These are phyloP conservation scores for Ustilago hordei DNA, from an alignment of 1,284 basidiomycete species.

Conservation along the genomic window DNA sequence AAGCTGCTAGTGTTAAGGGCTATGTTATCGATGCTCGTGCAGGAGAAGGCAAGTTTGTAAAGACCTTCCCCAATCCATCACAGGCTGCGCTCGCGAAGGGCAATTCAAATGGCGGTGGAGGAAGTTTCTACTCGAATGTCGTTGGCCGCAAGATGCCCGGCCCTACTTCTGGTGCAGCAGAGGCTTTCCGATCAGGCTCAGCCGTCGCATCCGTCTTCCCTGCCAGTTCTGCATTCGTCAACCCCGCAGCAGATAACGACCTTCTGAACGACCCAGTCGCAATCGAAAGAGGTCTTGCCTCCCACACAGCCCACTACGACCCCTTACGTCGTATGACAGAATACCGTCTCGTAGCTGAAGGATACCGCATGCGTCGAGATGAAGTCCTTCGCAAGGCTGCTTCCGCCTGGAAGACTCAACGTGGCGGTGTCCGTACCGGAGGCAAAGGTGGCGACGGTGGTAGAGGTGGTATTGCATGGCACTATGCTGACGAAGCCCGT, in stretches of 20 bases:
- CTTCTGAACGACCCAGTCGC: constrained; percentile 29
- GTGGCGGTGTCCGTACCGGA: constrained; percentile 35
- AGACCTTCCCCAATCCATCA: constrained; percentile 39
- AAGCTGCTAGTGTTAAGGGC: constrained; percentile 20
- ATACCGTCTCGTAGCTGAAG: constrained; percentile 51
- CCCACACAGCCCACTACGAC: constrained; percentile 36
- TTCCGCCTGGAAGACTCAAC: constrained; percentile 40
- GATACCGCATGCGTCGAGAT: constrained; percentile 65
- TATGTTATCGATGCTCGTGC: constrained; percentile 30
- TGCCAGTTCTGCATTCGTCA: constrained; percentile 44
- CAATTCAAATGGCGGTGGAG: not conserved
- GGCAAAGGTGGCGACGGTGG: constrained; percentile 40
- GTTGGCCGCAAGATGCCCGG: constrained; percentile 36
- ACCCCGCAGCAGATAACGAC: constrained; percentile 5
- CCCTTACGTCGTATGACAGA: constrained; percentile 48
- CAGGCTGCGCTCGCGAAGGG: constrained; percentile 24
- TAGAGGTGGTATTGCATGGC: constrained; percentile 50
- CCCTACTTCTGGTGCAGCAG: constrained; percentile 29
- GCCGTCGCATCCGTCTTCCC: constrained; percentile 50
- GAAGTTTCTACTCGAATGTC: constrained; percentile 30
- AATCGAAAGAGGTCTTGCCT: constrained; percentile 27
- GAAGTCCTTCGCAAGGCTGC: constrained; percentile 66
- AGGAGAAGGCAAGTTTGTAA: constrained; percentile 23
- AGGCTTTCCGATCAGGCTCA: constrained; percentile 36
- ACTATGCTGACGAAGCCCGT: constrained; percentile 69